These are phyloP conservation scores for Garcia nutans DNA, from an alignment of 345 rosid species.

Conservation along the genomic window DNA sequence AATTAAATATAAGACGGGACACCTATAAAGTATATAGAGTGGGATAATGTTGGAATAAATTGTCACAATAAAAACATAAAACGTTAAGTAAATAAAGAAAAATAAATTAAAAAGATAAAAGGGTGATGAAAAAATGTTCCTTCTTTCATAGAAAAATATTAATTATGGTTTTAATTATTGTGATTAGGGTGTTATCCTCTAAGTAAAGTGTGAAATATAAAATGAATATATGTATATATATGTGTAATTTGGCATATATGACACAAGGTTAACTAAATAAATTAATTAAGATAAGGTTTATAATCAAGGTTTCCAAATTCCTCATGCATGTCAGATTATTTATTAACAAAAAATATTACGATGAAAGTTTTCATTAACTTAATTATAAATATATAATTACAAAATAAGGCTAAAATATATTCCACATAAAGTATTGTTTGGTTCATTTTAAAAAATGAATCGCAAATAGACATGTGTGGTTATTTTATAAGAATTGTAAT, in stretches of 20 bases:
- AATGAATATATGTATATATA: background rate
- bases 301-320: too few species aligned
- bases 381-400: too few species aligned
- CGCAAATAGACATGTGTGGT: too few species aligned
- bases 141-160: slow-evolving; percentile 9
- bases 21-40: background rate
- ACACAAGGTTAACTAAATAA: background rate
- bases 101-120: background rate
- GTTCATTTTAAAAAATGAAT: too few species aligned
- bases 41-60: slow-evolving; percentile 37
- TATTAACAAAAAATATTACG: too few species aligned
- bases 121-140: slow-evolving; percentile 25
- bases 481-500: too few species aligned
- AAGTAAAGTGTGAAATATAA: background rate
- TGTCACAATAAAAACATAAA: slow-evolving; percentile 17
- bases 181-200: background rate
- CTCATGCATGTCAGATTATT: too few species aligned
- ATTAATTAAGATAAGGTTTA: too few species aligned
- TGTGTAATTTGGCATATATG: background rate
- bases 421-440: too few species aligned
- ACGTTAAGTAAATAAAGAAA: background rate
- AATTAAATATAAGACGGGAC: background rate
- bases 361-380: too few species aligned
- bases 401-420: too few species aligned
- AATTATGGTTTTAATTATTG: background rate